Evolutionary conservation across 139 green algal species (phyloP).

Genomic region (Auxenochlorella pyrenoidosa): DNA sequence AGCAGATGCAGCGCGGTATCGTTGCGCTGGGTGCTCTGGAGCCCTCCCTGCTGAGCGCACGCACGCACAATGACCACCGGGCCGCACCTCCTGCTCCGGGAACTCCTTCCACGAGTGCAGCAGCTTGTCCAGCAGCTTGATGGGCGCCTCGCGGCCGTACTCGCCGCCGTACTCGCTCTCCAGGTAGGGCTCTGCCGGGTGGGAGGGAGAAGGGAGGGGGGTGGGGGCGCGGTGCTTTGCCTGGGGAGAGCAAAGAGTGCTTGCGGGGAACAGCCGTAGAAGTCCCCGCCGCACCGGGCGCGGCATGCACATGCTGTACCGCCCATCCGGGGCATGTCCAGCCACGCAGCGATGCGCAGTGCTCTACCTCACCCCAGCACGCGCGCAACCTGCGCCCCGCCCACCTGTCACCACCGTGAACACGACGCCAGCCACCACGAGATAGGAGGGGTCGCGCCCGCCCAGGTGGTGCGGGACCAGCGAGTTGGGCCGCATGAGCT

Average conservation of each 20-base stretch:
- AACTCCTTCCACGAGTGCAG: slow-evolving; percentile 43
- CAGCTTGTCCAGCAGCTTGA: slow-evolving; percentile 89
- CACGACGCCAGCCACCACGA: slow-evolving; percentile 76
- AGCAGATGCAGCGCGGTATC: background rate
- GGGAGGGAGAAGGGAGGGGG: background rate
- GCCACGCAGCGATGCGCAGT: no score
- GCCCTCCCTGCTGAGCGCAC: no score
- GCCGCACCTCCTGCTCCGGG: slow-evolving; percentile 59
- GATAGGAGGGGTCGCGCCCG: slow-evolving; percentile 81
- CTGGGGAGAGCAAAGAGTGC: background rate
- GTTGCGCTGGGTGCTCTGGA: background rate
- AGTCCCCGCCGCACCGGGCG: no score
- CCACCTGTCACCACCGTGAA: slow-evolving; percentile 72
- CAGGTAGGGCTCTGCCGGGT: slow-evolving; percentile 67
- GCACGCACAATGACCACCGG: no score
- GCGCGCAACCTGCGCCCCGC: no score
- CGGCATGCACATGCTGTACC: no score
- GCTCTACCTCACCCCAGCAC: no score
- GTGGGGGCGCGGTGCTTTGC: background rate
- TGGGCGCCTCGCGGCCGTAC: slow-evolving; percentile 89
- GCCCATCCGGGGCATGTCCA: no score
- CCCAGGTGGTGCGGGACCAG: slow-evolving; percentile 64
- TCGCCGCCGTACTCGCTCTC: slow-evolving; percentile 85
- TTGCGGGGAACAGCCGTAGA: no score
- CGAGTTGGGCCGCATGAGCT: slow-evolving; percentile 43